These are phyloP conservation scores for Trichoderma sp. DNA, from an alignment of 2,329 filamentous ascomycete genomes.

Conservation along the genomic window DNA sequence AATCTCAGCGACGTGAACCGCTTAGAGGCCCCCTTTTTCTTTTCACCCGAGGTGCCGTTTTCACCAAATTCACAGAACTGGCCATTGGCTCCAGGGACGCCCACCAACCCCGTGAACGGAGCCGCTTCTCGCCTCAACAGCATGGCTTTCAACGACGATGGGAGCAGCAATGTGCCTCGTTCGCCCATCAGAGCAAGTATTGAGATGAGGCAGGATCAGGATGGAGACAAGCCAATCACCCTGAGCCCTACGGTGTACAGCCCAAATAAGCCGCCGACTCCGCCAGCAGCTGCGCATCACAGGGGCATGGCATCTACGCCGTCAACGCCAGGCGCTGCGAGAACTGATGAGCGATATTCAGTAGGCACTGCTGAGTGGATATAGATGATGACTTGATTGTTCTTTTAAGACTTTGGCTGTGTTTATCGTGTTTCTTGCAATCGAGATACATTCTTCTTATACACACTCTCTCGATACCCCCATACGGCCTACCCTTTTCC, in stretches of 20 bases:
- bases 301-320: not conserved
- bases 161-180: conserved; percentile 27
- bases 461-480: not conserved
- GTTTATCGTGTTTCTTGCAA: not conserved
- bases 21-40: conserved; percentile 28
- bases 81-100: conserved; percentile 15
- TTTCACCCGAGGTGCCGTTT: not conserved
- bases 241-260: conserved; percentile 57
- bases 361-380: conserved; percentile 29
- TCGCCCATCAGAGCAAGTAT: conserved; percentile 40
- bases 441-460: not conserved
- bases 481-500: not conserved
- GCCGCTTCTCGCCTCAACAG: conserved; percentile 1
- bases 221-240: conserved; percentile 36
- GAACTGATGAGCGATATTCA: not conserved
- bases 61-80: not conserved
- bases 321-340: not conserved
- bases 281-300: not conserved
- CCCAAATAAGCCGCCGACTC: conserved; percentile 32
- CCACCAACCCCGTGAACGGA: not conserved
- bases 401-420: not conserved
- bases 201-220: conserved; percentile 28
- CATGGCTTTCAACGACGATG: not conserved
- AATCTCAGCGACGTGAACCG: conserved; percentile 54
- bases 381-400: not conserved